Conservation (phyloP, 2,329 filamentous ascomycete genomes). For the Colletotrichum sp. region DNA sequence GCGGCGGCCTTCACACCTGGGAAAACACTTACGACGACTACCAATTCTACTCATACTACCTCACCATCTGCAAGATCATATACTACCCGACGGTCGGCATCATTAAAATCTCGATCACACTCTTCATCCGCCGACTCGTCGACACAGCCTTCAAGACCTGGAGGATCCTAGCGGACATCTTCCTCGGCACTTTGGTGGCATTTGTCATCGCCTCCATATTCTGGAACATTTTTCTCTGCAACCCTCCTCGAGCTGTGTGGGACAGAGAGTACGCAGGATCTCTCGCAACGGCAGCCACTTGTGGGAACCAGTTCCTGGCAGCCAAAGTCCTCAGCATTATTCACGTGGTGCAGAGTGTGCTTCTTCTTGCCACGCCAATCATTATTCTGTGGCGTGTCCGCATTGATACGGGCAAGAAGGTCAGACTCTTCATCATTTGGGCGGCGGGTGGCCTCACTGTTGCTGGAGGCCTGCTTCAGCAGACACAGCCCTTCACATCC, state of each 20-base stretch:
- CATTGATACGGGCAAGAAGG: slow-evolving; percentile 29
- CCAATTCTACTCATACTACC: slow-evolving; percentile 15
- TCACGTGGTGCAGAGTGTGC: slow-evolving; percentile 36
- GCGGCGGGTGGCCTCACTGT: slow-evolving; percentile 30
- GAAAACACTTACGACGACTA: slow-evolving; percentile 18
- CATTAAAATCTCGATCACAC: slow-evolving; percentile 20
- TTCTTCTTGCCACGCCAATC: slow-evolving; percentile 31
- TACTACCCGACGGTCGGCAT: slow-evolving; percentile 20
- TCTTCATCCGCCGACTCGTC: slow-evolving; percentile 19
- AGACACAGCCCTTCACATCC: slow-evolving; percentile 12
- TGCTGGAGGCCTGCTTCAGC: slow-evolving; percentile 30
- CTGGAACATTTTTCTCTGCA: slow-evolving; percentile 30
- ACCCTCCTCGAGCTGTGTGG: slow-evolving; percentile 22
- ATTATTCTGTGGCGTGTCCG: slow-evolving; percentile 35
- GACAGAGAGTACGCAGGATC: slow-evolving; percentile 9
- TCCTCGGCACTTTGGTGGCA: slow-evolving; percentile 28
- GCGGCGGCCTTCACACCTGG: slow-evolving; percentile 17
- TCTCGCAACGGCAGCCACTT: not conserved
- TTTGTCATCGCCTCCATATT: slow-evolving; percentile 30
- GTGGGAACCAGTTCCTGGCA: slow-evolving; percentile 16
- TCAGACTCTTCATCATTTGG: slow-evolving; percentile 33
- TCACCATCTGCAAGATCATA: slow-evolving; percentile 5
- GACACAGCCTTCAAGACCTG: slow-evolving; percentile 23
- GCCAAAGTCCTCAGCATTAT: slow-evolving; percentile 29
- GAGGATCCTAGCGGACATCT: slow-evolving; percentile 31